Conservation (phyloP, 805 yeast genomes). For the Metschnikowia drakensbergensis region DNA sequence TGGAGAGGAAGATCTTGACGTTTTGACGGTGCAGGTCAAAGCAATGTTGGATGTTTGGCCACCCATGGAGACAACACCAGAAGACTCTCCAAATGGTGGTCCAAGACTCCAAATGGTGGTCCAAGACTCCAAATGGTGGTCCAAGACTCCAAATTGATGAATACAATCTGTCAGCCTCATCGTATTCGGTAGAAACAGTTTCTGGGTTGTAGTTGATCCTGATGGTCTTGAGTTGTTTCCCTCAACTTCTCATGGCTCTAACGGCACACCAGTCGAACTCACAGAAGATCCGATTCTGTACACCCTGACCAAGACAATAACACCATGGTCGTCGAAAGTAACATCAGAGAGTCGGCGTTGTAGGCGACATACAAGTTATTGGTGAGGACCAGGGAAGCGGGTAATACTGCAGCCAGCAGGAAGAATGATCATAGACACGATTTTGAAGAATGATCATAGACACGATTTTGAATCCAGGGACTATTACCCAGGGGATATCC, state of each 20-base stretch:
- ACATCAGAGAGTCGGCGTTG: constrained; percentile 86
- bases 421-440: too few relatives aligned
- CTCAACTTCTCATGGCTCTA: constrained; percentile 90
- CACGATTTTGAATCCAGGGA: too few relatives aligned
- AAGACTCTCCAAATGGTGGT: constrained; percentile 87
- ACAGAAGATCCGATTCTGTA: constrained; percentile 98
- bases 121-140: too few relatives aligned
- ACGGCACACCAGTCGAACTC: constrained; percentile 99
- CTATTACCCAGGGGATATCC: too few relatives aligned
- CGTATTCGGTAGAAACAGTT: constrained; percentile 98
- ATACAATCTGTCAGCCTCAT: constrained; percentile 94
- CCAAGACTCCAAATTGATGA: constrained; percentile 68
- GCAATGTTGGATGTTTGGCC: constrained; percentile 99
- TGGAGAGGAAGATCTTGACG: constrained; percentile 87
- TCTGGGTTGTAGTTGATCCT: constrained; percentile 99
- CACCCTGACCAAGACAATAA: constrained; percentile 97
- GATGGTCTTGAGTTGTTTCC: constrained; percentile 81
- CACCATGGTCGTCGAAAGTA: constrained; percentile 85
- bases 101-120: constrained; percentile 61
- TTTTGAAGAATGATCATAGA: too few relatives aligned
- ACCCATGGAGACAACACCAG: constrained; percentile 97
- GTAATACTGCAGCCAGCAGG: constrained; percentile 85
- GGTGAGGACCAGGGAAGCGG: constrained; percentile 62
- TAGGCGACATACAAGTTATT: constrained; percentile 93
- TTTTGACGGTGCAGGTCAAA: constrained; percentile 79